Base-by-base conservation (phyloP, 345 rosid genomes). In the Bretschneidera sinensis region DNA sequence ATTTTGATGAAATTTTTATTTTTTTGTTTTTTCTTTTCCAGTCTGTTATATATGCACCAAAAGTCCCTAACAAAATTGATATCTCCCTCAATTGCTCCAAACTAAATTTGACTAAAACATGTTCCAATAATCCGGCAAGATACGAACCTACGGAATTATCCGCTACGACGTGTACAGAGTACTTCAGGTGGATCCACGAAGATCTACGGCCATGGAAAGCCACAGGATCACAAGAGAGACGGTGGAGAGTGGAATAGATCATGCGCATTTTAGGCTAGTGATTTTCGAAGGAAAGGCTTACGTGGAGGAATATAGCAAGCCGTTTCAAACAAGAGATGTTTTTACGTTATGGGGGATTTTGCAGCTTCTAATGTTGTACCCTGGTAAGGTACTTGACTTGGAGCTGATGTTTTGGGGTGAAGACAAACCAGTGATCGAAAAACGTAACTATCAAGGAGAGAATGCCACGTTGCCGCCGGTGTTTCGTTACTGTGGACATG, bases 301-400 rank as follows among this genome's bases (percentile, higher is more conserved):
- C 17, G 76, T 86, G 28, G 78, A 77, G 73, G 61, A 63, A 52
- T 84, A 70, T 45, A 62, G 54, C 5, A 68, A 51, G 67, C 63
- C 77, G 4, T 84, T 17, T 49, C 85, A 83, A 55, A 82, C 91
- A 10, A 81, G 95, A 25, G 91, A 87, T 43, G 60, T 72, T 19
- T 83, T 82, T 61, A 87, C 91, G 0, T 31, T 85, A 0, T 87
- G 91, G 95, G 95, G 95, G 20, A 77, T 87, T 62, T 31, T 81
- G 49, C 95, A 87, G 70, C 83, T 85, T n/a, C 72, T 81, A 22
- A 83, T 88, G 55, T 54, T 83, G 73, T 87, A 81, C 67, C 88
- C 95, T 19, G 85, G 83, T 17, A 74, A 65, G 70, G 48, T 87
- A 24, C 85, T 87, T 4, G 87, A 87, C 51, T 69, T 87, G 43